Evolutionary conservation across 1,284 basidiomycete species (phyloP), one percentile per base, ranked within the genome.

Genomic region (Pseudozyma thailandica): DNA sequence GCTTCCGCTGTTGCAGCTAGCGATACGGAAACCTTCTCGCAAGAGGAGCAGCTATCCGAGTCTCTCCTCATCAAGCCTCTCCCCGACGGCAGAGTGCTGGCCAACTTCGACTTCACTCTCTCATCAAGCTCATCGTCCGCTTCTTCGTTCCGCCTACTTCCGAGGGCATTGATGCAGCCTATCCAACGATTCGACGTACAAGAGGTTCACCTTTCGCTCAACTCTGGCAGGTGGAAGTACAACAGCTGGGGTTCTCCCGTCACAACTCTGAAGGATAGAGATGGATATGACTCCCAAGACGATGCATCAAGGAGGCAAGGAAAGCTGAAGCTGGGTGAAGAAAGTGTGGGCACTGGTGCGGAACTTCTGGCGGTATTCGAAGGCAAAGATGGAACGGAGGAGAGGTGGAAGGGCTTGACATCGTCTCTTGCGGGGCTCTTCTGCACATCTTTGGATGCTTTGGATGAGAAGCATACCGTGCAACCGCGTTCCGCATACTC

Each of bases 371-470:
- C 90, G 6, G 94, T 47, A 0, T 68, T 81, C 51, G 42, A 52
- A n/a, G n/a, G 15, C 65, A 83, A 16, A 87, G 86, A 89, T 90
- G 76, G 18, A 4, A 20, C 37, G n/a, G 35, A 41, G 3, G 53
- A 59, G 23, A 33, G 42, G 20, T 98, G 94, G 93, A 87, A 88
- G 64, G 90, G 89, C 4, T 86, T 96, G 3, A 90, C 93, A 12
- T 94, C 95, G 74, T 90, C 92, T 1, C 86, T 98, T 0, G 91
- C 93, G 0, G 94, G 95, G 9, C 85, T 97, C 10, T 98, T 98
- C 84, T 98, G 96, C 78, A 91, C 94, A 2, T 94, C 92, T 4
- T 86, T 98, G 0, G 92, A 91, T 18, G 76, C 81, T 12, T 43
- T 83, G 23, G 81, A 80, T 46, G 62, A 61, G 12, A 43, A 55